A percentile compares a stretch with the other conserved stretches of the same genome.
phyloP scores from a whole-genome alignment of 1,139 yeast genomes.

The Hemisphaericaspora lyxosophila region DNA sequence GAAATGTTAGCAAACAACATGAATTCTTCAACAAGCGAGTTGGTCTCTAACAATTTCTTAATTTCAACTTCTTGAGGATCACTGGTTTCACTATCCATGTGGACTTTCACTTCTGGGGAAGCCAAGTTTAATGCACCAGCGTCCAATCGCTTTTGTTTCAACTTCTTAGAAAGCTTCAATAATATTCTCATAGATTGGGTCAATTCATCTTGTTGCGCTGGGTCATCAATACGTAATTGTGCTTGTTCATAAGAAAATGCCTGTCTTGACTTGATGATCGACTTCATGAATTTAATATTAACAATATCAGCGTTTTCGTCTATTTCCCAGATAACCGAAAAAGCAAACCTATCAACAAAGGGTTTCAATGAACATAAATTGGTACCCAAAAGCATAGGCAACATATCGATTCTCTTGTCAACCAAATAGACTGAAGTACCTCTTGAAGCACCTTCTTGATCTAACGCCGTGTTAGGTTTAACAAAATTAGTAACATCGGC shows the following conservation, averaged over 20 bases:
- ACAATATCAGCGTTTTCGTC: slow-evolving; percentile 85
- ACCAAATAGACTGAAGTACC: slow-evolving; percentile 97
- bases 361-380: slow-evolving; percentile 95
- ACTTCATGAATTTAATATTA: slow-evolving; percentile 78
- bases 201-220: slow-evolving; percentile 72
- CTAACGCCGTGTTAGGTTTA: slow-evolving; percentile 87
- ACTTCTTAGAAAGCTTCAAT: slow-evolving; percentile 70
- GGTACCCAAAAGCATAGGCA: slow-evolving; percentile 93
- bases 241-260: slow-evolving; percentile 96
- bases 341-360: slow-evolving; percentile 92
- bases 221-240: slow-evolving; percentile 85
- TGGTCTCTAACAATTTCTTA: slow-evolving; percentile 83
- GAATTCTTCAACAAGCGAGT: slow-evolving; percentile 95
- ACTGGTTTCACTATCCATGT: slow-evolving; percentile 94
- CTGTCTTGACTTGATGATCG: slow-evolving; percentile 86
- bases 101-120: slow-evolving; percentile 96
- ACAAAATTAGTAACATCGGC: slow-evolving; percentile 99
- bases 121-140: slow-evolving; percentile 97
- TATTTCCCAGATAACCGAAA: slow-evolving; percentile 94
- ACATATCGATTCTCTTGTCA: slow-evolving; percentile 99
- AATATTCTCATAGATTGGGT: slow-evolving; percentile 88
- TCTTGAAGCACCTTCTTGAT: slow-evolving; percentile 93
- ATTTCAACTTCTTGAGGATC: slow-evolving; percentile 97
- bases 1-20: slow-evolving; percentile 97
- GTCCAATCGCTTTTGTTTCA: slow-evolving; percentile 82